Base-by-base conservation (phyloP, 495 filamentous ascomycete genomes). In the Lentithecium fluviatile region DNA sequence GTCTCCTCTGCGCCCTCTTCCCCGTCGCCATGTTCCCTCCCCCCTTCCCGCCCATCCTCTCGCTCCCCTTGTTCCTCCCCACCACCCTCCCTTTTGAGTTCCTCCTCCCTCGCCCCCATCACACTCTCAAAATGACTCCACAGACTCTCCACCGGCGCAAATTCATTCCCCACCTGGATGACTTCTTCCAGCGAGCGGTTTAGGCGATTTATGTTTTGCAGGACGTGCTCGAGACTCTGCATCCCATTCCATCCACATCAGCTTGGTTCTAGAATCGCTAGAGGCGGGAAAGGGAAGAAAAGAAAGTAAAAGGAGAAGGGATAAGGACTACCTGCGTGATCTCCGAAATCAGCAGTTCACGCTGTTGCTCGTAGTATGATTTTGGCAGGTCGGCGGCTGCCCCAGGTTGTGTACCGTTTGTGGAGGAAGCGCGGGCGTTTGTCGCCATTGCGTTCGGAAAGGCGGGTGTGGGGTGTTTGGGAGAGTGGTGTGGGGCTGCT, bases 121-220 rank as follows among this genome's bases (percentile, higher is more conserved):
- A 97, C 92, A 56, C 87, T 87, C 79, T 98, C 94, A 69, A 98
- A 98, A 59, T 95, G 90, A 34, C 88, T 91, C 94, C 94, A 98
- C 34, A 98, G 81, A 24, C 90, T 90, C 74, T 98, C 94, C 17
- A 98, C 94, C 8, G 88, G 90, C n/a, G 88, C 83, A 71, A 98
- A 97, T 69, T 98, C 94, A 71, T 96, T 97, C 7, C 94, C 94
- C 25, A 98, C 89, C 34, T 88, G 84, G 59, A 95, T 91, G n/a
- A 97, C 86, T 51, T 91, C 89, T 71, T 98, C 94, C 32, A 98
- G 75, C 36, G 86, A 89, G 26, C 94, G 88, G 73, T 97, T 98
- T 51, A 98, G 76, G 62, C 91, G 89, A 74, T 98, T 98, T 74
- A 97, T 90, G 68, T 96, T 96, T 64, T 91, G 89, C 51, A 98